Base-by-base conservation (phyloP, 306 rosid genomes). In the Astragalus glycyphyllos region DNA sequence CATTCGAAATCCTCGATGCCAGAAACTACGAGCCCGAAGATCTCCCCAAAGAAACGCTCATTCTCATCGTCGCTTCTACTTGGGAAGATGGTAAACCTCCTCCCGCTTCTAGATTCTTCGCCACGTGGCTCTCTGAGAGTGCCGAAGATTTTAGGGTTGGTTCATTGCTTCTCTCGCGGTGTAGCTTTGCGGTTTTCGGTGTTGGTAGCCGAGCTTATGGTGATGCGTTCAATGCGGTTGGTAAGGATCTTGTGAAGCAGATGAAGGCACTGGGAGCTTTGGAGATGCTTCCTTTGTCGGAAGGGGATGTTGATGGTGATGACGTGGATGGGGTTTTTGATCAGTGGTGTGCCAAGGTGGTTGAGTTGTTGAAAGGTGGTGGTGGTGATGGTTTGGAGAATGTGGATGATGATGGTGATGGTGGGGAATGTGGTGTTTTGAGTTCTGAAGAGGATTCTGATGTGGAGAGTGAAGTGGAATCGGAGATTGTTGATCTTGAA, bases 61-160 rank as follows among this genome's bases (percentile, higher is more conserved):
- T 91, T 14, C 67, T 94, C 51, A 58, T 94, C 37, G 75, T 94
- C 10, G 92, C 96, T 17, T 94, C 99, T 15, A 91, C 99, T 4
- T 91, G 99, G 99, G 95, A 94, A 53, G 83, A 91, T 34, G 99
- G 96, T 2, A 79, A 79, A 4, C 88, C 99, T 0, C 95, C 99
- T 83, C 83, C 16, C 63, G 78, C 34, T 20, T 61, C 42, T 41
- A 61, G 11, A 37, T 94, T 94, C 82, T 86, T 94, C 67, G 80
- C 91, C 23, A 68, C 84, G 46, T 94, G 99, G 97, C 96, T 94
- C 5, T 82, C 92, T 0, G 97, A 94, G 62, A 88, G 96, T 55
- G 82, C 92, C 13, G 83, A 82, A 16, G 99, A 94, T 49, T 94
- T 94, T 35, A 65, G 97, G 55, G 97, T 88, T 26, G 99, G 97